Conservation (phyloP, 108 stramenopile genomes). For the Nannochloropsis gaditana region DNA sequence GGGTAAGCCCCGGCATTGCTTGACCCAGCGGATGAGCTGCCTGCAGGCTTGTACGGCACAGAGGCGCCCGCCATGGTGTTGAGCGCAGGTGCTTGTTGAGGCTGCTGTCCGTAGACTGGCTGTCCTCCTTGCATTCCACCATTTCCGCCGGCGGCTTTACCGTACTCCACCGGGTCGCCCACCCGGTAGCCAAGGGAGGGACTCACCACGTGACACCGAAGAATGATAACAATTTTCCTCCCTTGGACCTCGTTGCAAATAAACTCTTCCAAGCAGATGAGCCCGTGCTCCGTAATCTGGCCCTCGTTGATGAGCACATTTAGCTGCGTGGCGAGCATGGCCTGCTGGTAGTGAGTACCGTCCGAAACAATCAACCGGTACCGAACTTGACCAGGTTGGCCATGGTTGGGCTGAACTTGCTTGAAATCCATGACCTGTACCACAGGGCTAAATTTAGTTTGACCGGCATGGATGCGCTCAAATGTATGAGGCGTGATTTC, state of each 20-base stretch:
- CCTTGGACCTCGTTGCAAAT: constrained; percentile 68
- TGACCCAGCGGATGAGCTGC: not conserved
- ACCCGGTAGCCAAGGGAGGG: constrained; percentile 2
- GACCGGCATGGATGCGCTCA: not conserved
- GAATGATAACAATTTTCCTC: constrained; percentile 67
- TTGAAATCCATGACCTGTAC: constrained; percentile 49
- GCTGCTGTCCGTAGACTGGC: not conserved
- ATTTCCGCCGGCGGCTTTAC: constrained; percentile 23
- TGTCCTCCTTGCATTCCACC: constrained; percentile 20
- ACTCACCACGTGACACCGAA: constrained; percentile 53
- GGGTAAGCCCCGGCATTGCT: not conserved
- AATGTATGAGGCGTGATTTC: not conserved
- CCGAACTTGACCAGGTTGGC: constrained; percentile 26
- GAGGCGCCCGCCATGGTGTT: constrained; percentile 4
- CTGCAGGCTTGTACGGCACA: constrained; percentile 12
- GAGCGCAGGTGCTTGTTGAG: not conserved
- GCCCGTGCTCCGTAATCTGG: constrained; percentile 50
- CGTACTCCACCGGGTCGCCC: not conserved
- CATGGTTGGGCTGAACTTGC: constrained; percentile 34
- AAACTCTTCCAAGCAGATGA: constrained; percentile 63
- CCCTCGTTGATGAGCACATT: constrained; percentile 60
- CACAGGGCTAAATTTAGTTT: not conserved
- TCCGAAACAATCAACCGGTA: constrained; percentile 69
- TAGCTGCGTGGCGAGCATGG: constrained; percentile 85
- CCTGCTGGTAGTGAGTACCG: constrained; percentile 66